phyloP scores from a whole-genome alignment of 2,329 filamentous ascomycete genomes.

The Lithohypha guttulata region DNA sequence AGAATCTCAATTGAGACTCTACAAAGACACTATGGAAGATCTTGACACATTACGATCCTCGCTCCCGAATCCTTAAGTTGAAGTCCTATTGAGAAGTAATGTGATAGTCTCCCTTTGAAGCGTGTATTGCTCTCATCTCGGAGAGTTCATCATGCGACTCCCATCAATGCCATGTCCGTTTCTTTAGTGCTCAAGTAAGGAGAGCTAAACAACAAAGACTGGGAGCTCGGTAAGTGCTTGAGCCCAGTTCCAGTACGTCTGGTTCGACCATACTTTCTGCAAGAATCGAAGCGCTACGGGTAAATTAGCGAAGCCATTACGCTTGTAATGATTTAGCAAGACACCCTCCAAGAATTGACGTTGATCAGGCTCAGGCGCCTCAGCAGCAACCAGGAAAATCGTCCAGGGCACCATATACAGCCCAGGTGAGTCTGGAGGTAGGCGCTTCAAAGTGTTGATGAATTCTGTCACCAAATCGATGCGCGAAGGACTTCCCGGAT shows the following conservation, averaged over 20 bases:
- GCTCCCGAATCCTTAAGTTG: too few relatives aligned
- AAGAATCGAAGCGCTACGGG: constrained; percentile 28
- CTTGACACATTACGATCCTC: too few relatives aligned
- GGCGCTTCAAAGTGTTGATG: constrained; percentile 22
- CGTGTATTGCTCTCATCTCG: too few relatives aligned
- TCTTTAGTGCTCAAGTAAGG: too few relatives aligned
- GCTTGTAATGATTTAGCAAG: constrained; percentile 24
- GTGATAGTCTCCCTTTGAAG: too few relatives aligned
- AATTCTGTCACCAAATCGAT: constrained; percentile 25
- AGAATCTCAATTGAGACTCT: too few relatives aligned
- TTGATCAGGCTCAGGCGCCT: constrained; percentile 29
- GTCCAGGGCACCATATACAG: constrained; percentile 33
- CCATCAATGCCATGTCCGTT: too few relatives aligned
- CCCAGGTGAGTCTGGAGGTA: constrained; percentile 25
- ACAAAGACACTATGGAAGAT: too few relatives aligned
- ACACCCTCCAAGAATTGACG: constrained; percentile 28
- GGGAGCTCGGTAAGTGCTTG: constrained; percentile 8
- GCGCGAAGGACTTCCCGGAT: constrained; percentile 11
- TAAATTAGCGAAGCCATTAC: constrained; percentile 32
- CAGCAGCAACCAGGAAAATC: constrained; percentile 32
- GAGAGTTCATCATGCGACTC: too few relatives aligned
- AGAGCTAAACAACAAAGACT: constrained; percentile 3
- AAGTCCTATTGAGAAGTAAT: too few relatives aligned
- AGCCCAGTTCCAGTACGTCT: constrained; percentile 16
- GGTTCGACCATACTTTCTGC: constrained; percentile 26